Percentiles rank a stretch among this genome's conserved stretches.
Evolutionary conservation across 495 filamentous ascomycete species (phyloP).

Genomic region (Aspergillus cristatus): DNA sequence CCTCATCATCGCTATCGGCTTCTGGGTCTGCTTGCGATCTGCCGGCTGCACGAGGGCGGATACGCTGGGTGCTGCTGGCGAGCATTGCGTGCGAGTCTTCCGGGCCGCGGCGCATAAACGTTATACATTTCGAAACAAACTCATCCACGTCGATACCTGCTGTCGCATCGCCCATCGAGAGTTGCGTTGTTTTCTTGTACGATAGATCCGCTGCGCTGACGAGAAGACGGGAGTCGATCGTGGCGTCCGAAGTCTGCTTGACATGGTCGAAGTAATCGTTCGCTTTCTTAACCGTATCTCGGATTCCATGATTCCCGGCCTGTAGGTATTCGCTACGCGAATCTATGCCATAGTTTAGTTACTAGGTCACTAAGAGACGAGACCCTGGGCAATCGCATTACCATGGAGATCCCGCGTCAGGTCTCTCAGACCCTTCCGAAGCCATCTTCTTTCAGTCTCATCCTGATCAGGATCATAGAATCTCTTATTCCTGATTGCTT

Average conservation of each 20-base stretch:
- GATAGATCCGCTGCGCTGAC: slow-evolving; percentile 70
- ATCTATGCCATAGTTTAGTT: slow-evolving; percentile 33
- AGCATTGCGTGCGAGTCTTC: slow-evolving; percentile 11
- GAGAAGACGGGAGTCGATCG: slow-evolving; percentile 76
- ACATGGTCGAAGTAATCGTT: slow-evolving; percentile 59
- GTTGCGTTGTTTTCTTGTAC: slow-evolving; percentile 59
- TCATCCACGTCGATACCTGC: slow-evolving; percentile 84
- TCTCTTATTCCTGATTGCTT: slow-evolving; percentile 21
- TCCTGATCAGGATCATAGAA: slow-evolving; percentile 88
- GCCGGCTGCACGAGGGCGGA: slow-evolving; percentile 14
- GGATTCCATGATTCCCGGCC: slow-evolving; percentile 50
- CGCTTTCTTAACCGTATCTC: slow-evolving; percentile 51
- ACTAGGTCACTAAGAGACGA: background rate
- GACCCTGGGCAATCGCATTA: slow-evolving; percentile 18
- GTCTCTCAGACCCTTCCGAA: slow-evolving; percentile 61
- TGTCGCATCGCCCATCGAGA: slow-evolving; percentile 57
- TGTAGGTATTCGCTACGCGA: slow-evolving; percentile 59
- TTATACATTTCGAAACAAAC: slow-evolving; percentile 84
- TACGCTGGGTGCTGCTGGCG: slow-evolving; percentile 20
- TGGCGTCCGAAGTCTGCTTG: slow-evolving; percentile 88
- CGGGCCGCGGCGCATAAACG: slow-evolving; percentile 65
- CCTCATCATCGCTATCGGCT: slow-evolving; percentile 45
- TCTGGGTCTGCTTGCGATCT: slow-evolving; percentile 30
- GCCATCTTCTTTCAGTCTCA: slow-evolving; percentile 59
- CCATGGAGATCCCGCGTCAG: slow-evolving; percentile 57